Conservation (phyloP, 176 grass and related monocot genomes). For the Musa beccarii region DNA sequence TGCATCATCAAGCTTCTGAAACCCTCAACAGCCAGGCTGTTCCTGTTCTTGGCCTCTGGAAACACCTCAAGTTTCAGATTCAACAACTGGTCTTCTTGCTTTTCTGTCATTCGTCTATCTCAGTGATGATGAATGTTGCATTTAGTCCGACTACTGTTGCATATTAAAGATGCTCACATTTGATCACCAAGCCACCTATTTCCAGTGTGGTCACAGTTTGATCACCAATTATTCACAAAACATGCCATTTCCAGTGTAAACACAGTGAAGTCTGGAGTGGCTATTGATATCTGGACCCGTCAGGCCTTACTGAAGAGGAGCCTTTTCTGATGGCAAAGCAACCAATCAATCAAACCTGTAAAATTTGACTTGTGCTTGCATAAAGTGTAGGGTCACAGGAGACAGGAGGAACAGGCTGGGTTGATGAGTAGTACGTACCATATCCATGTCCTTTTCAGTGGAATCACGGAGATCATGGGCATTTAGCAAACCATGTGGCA, state of each 20-base stretch:
- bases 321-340: background rate
- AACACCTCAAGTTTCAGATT: too few relatives aligned
- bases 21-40: too few relatives aligned
- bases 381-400: background rate
- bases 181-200: background rate
- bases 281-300: background rate
- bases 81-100: too few relatives aligned
- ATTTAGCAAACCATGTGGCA: background rate
- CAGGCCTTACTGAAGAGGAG: background rate
- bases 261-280: background rate
- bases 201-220: too few relatives aligned
- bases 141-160: too few relatives aligned
- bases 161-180: background rate
- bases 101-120: too few relatives aligned
- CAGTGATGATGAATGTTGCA: too few relatives aligned
- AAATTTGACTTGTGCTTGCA: background rate
- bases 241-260: background rate
- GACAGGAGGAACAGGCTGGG: background rate
- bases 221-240: too few relatives aligned
- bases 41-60: too few relatives aligned
- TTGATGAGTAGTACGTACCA: background rate
- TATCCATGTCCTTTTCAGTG: too few relatives aligned
- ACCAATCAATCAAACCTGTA: background rate
- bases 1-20: too few relatives aligned
- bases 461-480: background rate